Evolutionary conservation across 768 basidiomycete species (phyloP), one percentile per base, ranked within the genome.

Genomic region (Lepiota brunneoincarnata): DNA sequence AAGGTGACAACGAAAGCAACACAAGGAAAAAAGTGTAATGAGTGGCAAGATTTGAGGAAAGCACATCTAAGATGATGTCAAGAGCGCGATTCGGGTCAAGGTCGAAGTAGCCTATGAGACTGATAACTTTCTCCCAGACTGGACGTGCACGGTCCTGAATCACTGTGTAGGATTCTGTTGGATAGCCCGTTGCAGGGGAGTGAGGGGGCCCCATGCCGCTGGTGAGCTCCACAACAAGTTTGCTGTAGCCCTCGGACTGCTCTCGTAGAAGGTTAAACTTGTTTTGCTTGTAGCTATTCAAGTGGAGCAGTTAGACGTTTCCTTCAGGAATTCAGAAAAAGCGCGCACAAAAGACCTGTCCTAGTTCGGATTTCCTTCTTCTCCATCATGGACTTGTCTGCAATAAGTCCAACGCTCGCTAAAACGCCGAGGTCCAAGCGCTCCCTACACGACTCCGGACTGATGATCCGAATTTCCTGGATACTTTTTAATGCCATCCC

Each of bases 211-310:
- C 91, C 46, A 94, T 71, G 62, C 80, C 81, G 59, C 85, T 85
- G 10, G 85, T 84, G 36, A 99, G 75, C 63, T 98, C 92, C 9
- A 88, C 83, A 23, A 87, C 82, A 28, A 98, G 82, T 69, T 95
- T 94, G 67, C 92, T 92, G 73, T 93, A 99, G 6, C 97, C 97
- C 73, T 98, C 96, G 0, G 94, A 94, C 63, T 97, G 92, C 72
- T 99, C 97, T 35, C 97, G 88, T 14, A 98, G 81, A 36, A 99
- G 81, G 66, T 98, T 99, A 77, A 95, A 96, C 71, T 98, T 99
- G 73, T 93, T 93, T 69, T 99, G 96, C 69, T 93, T 94, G 75
- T 94, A 96, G 67, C 92, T 95, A 64, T n/a, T 49, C 31, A 15
- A 38, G 42, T 49, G 48, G 45, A 57, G 40, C 20, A 54, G 36